Evolutionary conservation across 75 land plant species (phyloP), one percentile per base, ranked within the genome.

Genomic region (Pinus tabuliformis): DNA sequence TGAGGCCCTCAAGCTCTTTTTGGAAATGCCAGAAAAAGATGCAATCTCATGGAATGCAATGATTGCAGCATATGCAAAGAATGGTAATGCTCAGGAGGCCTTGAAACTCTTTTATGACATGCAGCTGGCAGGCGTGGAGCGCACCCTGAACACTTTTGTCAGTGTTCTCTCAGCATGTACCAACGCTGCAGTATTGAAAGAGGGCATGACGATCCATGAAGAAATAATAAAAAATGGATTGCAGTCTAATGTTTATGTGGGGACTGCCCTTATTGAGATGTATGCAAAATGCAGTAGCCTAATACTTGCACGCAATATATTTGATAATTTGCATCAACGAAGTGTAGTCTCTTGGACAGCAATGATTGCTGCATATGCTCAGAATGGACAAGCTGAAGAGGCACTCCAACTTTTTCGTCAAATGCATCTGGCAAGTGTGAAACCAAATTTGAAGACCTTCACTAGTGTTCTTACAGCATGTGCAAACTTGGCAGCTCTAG

Each of bases 21-120:
- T 79, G 9, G 36, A 81, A 5, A 90, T 90, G 90, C 88, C 85
- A 15, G 73, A 56, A 52, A 80, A 39, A 56, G 88, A 83, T 78
- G 78, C 42, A 56, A 78, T n/a, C 39, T 75, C 78, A 20, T 86
- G 88, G 88, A 86, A 83, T 81, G 49, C 78, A 2, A 75, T 86
- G 82, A 70, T 83, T 13, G 57, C 24, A 3, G 85, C 82, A 5
- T 86, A 81, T 72, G 21, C 77, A 42, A 39, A 57, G 37, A 77
- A 68, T 70, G 79, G 56, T 4, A 42, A 14, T 5, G 37, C 75
- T 78, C 78, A 78, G 56, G 72, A 77, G 52, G 82, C 83, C 18
- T 77, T 75, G 73, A 59, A 15, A 57, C 68, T 87, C 70, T 84
- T 87, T 77, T 5, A 39, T 39, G 42, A 39, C 42, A 56, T 62